These are phyloP conservation scores for Aquilaria malaccensis DNA, from an alignment of 345 rosid species.

Conservation along the genomic window DNA sequence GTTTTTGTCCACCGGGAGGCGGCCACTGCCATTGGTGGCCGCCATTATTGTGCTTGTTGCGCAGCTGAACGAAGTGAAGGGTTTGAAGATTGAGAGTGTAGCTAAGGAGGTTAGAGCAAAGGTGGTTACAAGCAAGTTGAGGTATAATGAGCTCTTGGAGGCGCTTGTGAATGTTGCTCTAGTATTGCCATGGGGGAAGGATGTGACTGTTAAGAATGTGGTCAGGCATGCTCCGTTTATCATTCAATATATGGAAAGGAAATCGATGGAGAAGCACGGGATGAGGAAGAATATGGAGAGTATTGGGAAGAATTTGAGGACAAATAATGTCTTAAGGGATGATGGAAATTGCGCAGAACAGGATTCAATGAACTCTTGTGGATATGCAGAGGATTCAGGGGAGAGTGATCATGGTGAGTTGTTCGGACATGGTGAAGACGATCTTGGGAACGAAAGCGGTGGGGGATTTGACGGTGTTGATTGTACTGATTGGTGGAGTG, in stretches of 20 bases:
- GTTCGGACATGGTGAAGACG: constrained; percentile 8
- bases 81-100: constrained; percentile 42
- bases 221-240: constrained; percentile 47
- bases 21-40: constrained; percentile 62
- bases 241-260: constrained; percentile 66
- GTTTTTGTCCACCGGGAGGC: constrained; percentile 70
- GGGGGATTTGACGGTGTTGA: constrained; percentile 15
- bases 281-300: constrained; percentile 4
- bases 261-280: constrained; percentile 37
- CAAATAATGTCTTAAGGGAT: constrained; percentile 24
- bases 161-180: constrained; percentile 58
- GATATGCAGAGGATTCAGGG: constrained; percentile 29
- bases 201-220: constrained; percentile 62
- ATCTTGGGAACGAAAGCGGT: constrained; percentile 10
- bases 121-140: constrained; percentile 33
- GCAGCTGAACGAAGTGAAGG: constrained; percentile 42
- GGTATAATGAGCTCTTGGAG: constrained; percentile 60
- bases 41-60: constrained; percentile 66
- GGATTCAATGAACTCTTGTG: too few species aligned
- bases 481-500: constrained; percentile 73
- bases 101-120: constrained; percentile 33
- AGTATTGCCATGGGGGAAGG: constrained; percentile 81
- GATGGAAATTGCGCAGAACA: constrained; percentile 4
- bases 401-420: constrained; percentile 16
- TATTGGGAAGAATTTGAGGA: constrained; percentile 38